Evolutionary conservation across 2,329 filamentous ascomycete species (phyloP).

Genomic region (Monilinia vaccinii-corymbosi): DNA sequence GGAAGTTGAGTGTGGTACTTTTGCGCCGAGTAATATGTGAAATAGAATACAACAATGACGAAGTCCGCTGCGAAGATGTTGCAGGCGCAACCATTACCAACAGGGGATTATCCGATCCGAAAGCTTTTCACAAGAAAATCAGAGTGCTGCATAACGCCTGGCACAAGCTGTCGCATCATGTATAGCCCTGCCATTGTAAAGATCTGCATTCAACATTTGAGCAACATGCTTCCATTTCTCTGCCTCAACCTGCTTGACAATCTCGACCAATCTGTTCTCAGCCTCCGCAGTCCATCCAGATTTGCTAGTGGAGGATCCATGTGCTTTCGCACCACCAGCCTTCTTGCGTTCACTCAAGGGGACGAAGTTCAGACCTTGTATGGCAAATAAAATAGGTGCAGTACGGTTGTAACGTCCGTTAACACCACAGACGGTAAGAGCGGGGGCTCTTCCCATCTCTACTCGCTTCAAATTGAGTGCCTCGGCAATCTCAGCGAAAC

Average conservation of each 20-base stretch:
- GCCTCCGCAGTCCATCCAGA: constrained; percentile 17
- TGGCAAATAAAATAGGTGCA: constrained; percentile 25
- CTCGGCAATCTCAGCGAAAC: constrained; percentile 21
- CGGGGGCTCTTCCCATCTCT: constrained; percentile 13
- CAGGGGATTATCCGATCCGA: background rate
- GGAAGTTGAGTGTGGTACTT: background rate
- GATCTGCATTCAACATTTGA: constrained; percentile 1
- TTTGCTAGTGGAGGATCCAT: background rate
- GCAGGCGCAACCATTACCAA: background rate
- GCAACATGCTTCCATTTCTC: constrained; percentile 22
- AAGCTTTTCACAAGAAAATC: background rate
- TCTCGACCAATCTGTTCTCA: constrained; percentile 16
- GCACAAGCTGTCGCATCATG: constrained; percentile 4
- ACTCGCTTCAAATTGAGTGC: constrained; percentile 21
- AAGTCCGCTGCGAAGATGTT: background rate
- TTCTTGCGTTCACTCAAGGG: constrained; percentile 17
- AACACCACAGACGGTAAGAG: constrained; percentile 19
- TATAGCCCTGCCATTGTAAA: background rate
- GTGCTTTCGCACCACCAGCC: background rate
- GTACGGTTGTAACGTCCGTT: constrained; percentile 27
- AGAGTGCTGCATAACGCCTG: constrained; percentile 6
- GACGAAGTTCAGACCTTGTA: constrained; percentile 22
- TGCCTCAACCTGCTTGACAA: constrained; percentile 15
- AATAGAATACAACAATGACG: background rate
- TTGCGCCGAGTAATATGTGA: background rate